These are phyloP conservation scores for Neostapfia colusana DNA, from an alignment of 176 grass and related monocot species.

Conservation along the genomic window DNA sequence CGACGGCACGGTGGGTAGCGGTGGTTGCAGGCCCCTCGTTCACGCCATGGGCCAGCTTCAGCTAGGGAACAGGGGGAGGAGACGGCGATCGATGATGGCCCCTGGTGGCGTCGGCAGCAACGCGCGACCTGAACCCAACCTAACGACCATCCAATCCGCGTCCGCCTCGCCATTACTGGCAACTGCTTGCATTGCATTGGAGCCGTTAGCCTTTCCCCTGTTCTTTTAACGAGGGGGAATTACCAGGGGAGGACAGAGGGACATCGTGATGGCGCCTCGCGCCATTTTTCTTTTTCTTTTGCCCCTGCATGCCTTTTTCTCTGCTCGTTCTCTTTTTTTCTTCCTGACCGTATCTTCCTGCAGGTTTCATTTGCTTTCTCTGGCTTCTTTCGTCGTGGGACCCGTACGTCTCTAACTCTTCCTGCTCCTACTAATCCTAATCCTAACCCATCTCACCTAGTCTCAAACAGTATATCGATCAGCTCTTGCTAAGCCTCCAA, in stretches of 20 bases:
- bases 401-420: slow-evolving; percentile 8
- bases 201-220: slow-evolving; percentile 36
- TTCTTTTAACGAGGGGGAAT: slow-evolving; percentile 39
- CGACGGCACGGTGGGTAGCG: slow-evolving; percentile 33
- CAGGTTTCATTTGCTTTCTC: slow-evolving; percentile 31
- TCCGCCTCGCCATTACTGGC: slow-evolving; percentile 34
- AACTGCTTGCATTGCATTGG: not conserved
- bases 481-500: not conserved
- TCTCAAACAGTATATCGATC: slow-evolving; percentile 9
- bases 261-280: slow-evolving; percentile 21
- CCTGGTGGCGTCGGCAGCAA: slow-evolving; percentile 12
- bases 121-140: slow-evolving; percentile 41
- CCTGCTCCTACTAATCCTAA: not conserved
- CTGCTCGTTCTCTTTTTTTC: not conserved
- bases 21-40: slow-evolving; percentile 39
- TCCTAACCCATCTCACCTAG: slow-evolving; percentile 11
- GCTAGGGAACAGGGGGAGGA: not conserved
- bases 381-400: slow-evolving; percentile 33
- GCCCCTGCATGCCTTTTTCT: slow-evolving; percentile 18
- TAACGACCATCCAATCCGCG: slow-evolving; percentile 13
- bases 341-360: slow-evolving; percentile 44
- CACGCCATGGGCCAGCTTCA: slow-evolving; percentile 7
- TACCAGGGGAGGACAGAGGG: not conserved
- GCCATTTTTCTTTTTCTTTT: slow-evolving; percentile 14
- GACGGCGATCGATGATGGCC: not conserved